Base-by-base conservation (phyloP, 1,139 yeast genomes). In the Debaryomycetaceae sp. region DNA sequence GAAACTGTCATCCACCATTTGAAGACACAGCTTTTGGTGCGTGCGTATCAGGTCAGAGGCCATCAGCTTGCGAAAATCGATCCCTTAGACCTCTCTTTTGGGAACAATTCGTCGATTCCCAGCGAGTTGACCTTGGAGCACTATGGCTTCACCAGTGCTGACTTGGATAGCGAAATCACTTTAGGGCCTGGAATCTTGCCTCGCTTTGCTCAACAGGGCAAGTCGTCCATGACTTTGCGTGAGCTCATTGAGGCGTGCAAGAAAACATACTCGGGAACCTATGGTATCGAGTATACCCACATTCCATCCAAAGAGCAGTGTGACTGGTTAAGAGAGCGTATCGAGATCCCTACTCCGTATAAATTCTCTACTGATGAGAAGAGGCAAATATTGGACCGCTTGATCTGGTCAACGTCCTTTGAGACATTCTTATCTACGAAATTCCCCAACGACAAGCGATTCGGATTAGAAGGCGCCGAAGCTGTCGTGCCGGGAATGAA, bases 1-100 rank as follows among this genome's bases (percentile, higher is more conserved):
- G 76, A 73, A 47, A 86, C 79, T 43, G 86, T 90, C 31, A 71
- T 83, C 42, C 71, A 85, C 38, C 98, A 92, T 56, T 73, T 90
- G 68, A 92, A 90, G 59, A 93, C 86, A 15, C 99, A 90, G 68
- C 73, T 90, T 45, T 69, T 90, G 47, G 97, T 92, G 37, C 82
- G 99, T 57, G 98, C 98, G 26, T 92, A 87, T 62, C 98, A 90
- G 64, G 98, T 90, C 31, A 77, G 97, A 58, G 99, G 98, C 40
- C 98, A 90, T 57, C 82, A 78, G 55, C 85, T 83, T 63, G 96
- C 98, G 29, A 80, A 77, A 49, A 79, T 87, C 37, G 99, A 90
- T 58, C 99, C 99, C 13, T 67, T 90, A 51, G 92, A 82, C 23
- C 81, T 90, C 48, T 75, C 90, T 18, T 83, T 77, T 51, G 95